phyloP scores from a whole-genome alignment of 768 basidiomycete genomes.

The Mycena olivaceomarginata region DNA sequence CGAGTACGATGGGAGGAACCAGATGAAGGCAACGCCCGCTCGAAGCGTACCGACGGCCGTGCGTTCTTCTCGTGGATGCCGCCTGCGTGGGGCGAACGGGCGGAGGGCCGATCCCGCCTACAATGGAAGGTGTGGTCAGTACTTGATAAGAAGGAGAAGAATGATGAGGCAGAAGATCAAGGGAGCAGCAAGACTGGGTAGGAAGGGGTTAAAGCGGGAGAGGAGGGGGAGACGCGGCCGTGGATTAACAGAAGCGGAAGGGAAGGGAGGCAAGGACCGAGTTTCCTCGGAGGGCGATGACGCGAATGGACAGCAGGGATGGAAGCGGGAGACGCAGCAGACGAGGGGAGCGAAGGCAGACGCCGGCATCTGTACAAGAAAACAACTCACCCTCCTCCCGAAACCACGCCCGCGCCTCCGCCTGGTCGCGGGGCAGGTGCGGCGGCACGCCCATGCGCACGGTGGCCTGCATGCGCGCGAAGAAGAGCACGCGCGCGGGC shows the following conservation, averaged over 20 bases:
- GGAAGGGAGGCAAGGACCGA: too few species aligned
- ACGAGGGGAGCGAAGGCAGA: too few species aligned
- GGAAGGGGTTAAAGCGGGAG: too few species aligned
- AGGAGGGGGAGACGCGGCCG: too few species aligned
- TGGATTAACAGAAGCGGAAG: not conserved
- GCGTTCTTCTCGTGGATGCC: slow-evolving; percentile 66
- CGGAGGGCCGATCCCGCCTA: not conserved
- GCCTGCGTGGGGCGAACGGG: slow-evolving; percentile 61
- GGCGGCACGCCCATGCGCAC: slow-evolving; percentile 55
- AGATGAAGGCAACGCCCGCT: slow-evolving; percentile 15
- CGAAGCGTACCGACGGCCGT: slow-evolving; percentile 56
- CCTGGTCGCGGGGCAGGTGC: slow-evolving; percentile 38
- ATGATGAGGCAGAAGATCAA: not conserved
- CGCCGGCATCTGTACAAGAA: too few species aligned
- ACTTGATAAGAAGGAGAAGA: too few species aligned
- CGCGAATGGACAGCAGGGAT: too few species aligned
- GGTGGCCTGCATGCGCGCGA: slow-evolving; percentile 60
- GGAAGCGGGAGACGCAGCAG: too few species aligned
- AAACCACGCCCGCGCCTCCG: slow-evolving; percentile 48
- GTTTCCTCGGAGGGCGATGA: too few species aligned
- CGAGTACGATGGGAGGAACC: not conserved
- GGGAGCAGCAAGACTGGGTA: too few species aligned
- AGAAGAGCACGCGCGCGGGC: slow-evolving; percentile 67
- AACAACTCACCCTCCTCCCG: not conserved
- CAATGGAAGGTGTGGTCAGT: too few species aligned